These are phyloP conservation scores for Phaeosphaeriaceae sp. DNA, from an alignment of 2,329 filamentous ascomycete genomes.

Conservation along the genomic window DNA sequence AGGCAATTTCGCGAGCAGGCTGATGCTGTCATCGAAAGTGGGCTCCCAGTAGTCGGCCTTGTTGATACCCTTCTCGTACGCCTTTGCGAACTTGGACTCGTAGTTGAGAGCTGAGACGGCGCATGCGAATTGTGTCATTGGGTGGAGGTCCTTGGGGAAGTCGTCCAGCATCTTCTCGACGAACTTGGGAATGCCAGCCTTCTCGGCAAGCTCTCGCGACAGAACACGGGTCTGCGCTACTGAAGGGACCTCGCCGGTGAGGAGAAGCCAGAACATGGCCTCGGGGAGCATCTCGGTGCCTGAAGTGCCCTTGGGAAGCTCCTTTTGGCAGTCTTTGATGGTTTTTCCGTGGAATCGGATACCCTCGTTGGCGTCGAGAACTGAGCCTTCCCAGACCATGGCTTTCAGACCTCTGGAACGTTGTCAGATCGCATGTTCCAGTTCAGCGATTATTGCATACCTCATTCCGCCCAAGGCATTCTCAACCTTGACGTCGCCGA, in stretches of 20 bases:
- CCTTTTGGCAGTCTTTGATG: slow-evolving; percentile 96
- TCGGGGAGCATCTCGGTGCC: slow-evolving; percentile 98
- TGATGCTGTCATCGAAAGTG: slow-evolving; percentile 94
- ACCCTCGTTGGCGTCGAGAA: slow-evolving; percentile 94
- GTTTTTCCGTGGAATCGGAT: slow-evolving; percentile 98
- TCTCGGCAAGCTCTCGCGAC: slow-evolving; percentile 84
- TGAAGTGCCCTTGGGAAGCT: slow-evolving; percentile 88
- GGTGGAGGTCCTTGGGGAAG: slow-evolving; percentile 89
- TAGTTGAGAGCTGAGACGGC: slow-evolving; percentile 96
- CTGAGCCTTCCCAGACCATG: slow-evolving; percentile 98
- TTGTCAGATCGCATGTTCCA: slow-evolving; percentile 15
- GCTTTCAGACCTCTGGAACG: slow-evolving; percentile 77
- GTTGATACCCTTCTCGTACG: slow-evolving; percentile 87
- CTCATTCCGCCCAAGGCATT: slow-evolving; percentile 97
- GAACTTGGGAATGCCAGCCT: slow-evolving; percentile 81
- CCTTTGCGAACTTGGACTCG: slow-evolving; percentile 90
- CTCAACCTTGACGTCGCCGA: slow-evolving; percentile 92
- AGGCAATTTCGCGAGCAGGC: slow-evolving; percentile 91
- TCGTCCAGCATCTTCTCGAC: slow-evolving; percentile 87
- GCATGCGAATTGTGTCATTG: slow-evolving; percentile 97
- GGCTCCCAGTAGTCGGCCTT: slow-evolving; percentile 99
- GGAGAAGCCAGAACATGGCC: slow-evolving; percentile 98
- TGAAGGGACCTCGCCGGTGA: slow-evolving; percentile 90
- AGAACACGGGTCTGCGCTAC: slow-evolving; percentile 81
- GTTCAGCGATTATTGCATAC: slow-evolving; percentile 39